Evolutionary conservation across 345 rosid genomes (phyloP).

Genomic region (Kernera saxatilis): DNA sequence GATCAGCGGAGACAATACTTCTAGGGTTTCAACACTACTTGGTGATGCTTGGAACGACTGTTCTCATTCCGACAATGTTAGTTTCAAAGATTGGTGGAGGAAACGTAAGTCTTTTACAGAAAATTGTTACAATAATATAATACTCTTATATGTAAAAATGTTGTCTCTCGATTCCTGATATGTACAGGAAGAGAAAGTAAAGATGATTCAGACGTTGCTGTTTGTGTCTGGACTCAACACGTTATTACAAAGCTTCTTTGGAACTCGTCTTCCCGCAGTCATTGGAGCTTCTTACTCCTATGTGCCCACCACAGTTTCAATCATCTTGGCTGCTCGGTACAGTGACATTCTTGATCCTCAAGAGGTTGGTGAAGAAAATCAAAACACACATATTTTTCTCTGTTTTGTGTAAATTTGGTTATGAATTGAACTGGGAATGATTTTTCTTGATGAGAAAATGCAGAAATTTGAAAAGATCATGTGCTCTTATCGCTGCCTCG

Average conservation of each 20-base stretch:
- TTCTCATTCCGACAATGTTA: constrained; percentile 64
- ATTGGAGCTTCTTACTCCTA: constrained; percentile 74
- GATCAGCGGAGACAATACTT: constrained; percentile 84
- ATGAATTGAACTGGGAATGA: not conserved
- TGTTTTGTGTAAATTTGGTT: not conserved
- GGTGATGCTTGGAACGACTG: constrained; percentile 92
- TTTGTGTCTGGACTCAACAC: constrained; percentile 91
- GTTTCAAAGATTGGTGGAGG: constrained; percentile 91
- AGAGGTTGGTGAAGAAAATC: constrained; percentile 43
- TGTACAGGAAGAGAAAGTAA: constrained; percentile 73
- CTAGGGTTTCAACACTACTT: constrained; percentile 91
- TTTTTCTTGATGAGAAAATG: constrained; percentile 15
- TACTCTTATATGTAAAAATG: not conserved
- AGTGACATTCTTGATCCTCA: constrained; percentile 60
- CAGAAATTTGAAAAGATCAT: constrained; percentile 85
- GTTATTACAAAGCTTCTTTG: constrained; percentile 58
- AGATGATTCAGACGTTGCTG: constrained; percentile 81
- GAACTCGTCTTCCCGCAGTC: constrained; percentile 87
- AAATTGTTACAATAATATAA: not conserved
- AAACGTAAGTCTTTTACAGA: constrained; percentile 45
- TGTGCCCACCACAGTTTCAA: constrained; percentile 71
- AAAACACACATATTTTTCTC: not conserved
- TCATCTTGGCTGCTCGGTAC: constrained; percentile 78
- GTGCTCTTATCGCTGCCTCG: constrained; percentile 78
- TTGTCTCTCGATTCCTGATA: not conserved